Base-by-base conservation (phyloP, 176 grass and related monocot genomes). In the Zoysia japonica region DNA sequence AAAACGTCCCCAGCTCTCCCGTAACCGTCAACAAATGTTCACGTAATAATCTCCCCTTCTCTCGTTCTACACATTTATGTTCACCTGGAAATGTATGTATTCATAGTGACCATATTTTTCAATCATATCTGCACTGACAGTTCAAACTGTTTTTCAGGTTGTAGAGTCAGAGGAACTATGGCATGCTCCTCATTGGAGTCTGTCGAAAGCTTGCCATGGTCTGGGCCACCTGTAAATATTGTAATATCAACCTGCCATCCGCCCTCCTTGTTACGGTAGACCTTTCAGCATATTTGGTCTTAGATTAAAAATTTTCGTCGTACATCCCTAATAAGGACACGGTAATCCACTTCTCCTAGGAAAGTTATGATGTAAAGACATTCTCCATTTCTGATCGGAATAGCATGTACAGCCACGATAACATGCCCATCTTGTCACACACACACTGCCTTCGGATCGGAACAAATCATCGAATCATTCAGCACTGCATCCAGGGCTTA, bases 61-160 rank as follows among this genome's bases (percentile, higher is more conserved):
- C 68, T 74, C n/a, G 5, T 10, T 6, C 36, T 2, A 44, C 45
- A 3, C 42, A 48, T 41, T 28, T 20, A 13, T 63, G 1, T 48
- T 15, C n/a, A 35, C 44, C 15, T 69, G 13, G 36, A 66, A 76
- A 36, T 38, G 46, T 67, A 72, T 55, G 17, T 53, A 71, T 48
- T 13, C 39, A 37, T 16, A 68, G 44, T 52, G 73, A 37, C 42
- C 1, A 0, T 42, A 4, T 63, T 19, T 19, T 42, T 62, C 19
- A 7, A 19, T 47, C 37, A 40, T 14, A 54, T 63, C 36, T 61
- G 42, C 45, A 50, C 85, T 89, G 77, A 92, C 37, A 65, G 70
- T 74, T 74, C 2, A 17, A 88, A 59, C 35, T 83, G 37, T 45
- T 60, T 94, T 72, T 47, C 92, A 91, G 92, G 69, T 82, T 91